Conservation (phyloP, 73 alveolate species). For the Paramecium caudatum region DNA sequence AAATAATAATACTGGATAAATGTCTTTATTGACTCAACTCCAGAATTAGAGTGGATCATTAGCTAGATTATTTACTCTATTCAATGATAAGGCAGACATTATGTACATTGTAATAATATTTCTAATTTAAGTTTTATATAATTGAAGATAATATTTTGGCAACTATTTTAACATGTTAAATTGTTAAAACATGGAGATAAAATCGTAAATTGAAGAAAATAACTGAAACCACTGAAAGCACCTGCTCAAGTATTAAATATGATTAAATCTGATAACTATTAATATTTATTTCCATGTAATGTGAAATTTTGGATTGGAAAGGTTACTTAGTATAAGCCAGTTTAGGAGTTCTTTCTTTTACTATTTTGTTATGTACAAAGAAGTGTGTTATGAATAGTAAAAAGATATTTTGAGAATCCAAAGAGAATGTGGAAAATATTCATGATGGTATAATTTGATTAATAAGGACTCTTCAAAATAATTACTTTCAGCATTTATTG, state of each 20-base stretch:
- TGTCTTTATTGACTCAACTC: constrained; percentile 38
- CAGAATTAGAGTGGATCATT: neutral
- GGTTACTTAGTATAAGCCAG: constrained; percentile 15
- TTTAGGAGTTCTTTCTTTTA: constrained; percentile 32
- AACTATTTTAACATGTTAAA: neutral
- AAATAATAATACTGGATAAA: constrained; percentile 50
- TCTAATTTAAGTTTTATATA: neutral
- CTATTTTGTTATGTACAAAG: constrained; percentile 10
- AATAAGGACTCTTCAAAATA: neutral
- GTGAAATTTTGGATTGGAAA: constrained; percentile 27
- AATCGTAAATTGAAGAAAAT: neutral
- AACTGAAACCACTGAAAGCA: neutral
- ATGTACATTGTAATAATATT: neutral
- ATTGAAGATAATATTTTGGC: constrained; percentile 12
- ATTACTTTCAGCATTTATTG: constrained; percentile 37
- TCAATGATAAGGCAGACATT: neutral
- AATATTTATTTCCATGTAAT: neutral
- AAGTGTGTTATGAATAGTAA: neutral
- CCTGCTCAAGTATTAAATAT: neutral
- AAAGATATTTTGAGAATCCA: constrained; percentile 4
- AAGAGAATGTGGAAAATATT: constrained; percentile 46
- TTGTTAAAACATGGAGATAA: neutral
- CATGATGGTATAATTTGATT: neutral
- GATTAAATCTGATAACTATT: constrained; percentile 13
- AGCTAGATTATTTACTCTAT: constrained; percentile 18